Base-by-base conservation (phyloP, 306 rosid genomes). In the Cajanus cajan region DNA sequence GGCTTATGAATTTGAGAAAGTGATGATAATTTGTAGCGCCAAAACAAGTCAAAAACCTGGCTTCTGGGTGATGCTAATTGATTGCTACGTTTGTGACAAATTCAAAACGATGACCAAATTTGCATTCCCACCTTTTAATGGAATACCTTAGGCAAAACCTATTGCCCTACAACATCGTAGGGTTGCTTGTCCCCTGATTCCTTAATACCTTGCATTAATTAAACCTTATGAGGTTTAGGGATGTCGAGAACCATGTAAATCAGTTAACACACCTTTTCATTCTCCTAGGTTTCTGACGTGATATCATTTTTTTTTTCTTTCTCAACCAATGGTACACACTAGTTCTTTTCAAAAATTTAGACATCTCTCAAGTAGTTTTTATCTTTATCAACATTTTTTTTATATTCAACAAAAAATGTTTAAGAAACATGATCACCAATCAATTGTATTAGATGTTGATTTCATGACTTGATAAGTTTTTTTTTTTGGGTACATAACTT, bases 21-120 rank as follows among this genome's bases (percentile, higher is more conserved):
- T 58, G 2, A 7, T 68, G 1, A 52, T 31, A 7, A 36, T 62
- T 31, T 47, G 7, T 7, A 52, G 74, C 50, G 41, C 37, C 77
- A 71, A 80, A 71, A 63, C 62, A 74, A 78, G 81, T 85, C 86
- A 81, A 81, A 82, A 78, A 77, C 31, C 61, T 44, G 72, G 44
- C 45, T 82, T 57, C 1, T 67, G 68, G 77, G 39, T 25, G 18
- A 28, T 40, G 81, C 24, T 69, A 18, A 63, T 78, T 63, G 80
- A 82, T 85, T 51, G 88, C 77, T 43, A 51, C 79, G 18, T 39
- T n/a, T 72, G 33, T 25, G 73, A 24, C 64, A 73, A 12, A 25
- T 68, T 73, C 61, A 81, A 73, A 70, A 67, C 24, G 2, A 66
- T 21, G 39, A 62, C 81, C 86, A 16, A 74, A 22, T 68, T 2